These are phyloP conservation scores for Aleurites moluccanus DNA, from an alignment of 441 rosid genomes.

Conservation along the genomic window DNA sequence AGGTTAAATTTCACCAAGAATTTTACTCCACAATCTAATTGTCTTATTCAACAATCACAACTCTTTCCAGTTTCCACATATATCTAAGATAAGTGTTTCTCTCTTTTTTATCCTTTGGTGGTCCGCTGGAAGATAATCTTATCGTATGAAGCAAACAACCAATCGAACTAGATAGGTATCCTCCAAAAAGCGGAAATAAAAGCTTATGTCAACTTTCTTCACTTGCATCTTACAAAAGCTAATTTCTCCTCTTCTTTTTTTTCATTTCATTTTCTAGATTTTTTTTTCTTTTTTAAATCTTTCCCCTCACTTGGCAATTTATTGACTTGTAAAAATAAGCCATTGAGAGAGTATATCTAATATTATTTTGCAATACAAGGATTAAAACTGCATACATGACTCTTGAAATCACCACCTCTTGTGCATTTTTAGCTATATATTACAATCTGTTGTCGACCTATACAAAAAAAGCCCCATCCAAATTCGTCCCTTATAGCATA, in stretches of 20 bases:
- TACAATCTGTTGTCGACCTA: constrained; percentile 62
- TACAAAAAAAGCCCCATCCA: constrained; percentile 46
- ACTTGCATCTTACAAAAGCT: constrained; percentile 13
- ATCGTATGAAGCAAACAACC: background rate
- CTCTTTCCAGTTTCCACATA: background rate
- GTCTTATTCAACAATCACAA: background rate
- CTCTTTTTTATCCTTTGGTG: constrained; percentile 8
- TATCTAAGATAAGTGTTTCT: background rate
- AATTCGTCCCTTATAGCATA: constrained; percentile 39
- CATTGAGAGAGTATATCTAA: background rate
- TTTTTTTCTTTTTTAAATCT: background rate
- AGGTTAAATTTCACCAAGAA: background rate
- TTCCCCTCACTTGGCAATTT: background rate
- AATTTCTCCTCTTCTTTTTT: background rate
- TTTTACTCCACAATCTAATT: background rate
- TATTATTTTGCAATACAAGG: constrained; percentile 28
- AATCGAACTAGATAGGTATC: background rate
- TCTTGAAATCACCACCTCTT: constrained; percentile 35
- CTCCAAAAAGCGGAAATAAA: constrained; percentile 10
- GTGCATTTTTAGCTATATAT: constrained; percentile 50
- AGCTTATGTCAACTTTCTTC: constrained; percentile 11
- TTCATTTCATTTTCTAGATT: background rate
- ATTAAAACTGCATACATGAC: constrained; percentile 34
- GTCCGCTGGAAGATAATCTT: background rate
- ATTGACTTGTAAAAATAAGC: background rate